phyloP scores from a whole-genome alignment of 768 basidiomycete species.

The Suillus luteus region DNA sequence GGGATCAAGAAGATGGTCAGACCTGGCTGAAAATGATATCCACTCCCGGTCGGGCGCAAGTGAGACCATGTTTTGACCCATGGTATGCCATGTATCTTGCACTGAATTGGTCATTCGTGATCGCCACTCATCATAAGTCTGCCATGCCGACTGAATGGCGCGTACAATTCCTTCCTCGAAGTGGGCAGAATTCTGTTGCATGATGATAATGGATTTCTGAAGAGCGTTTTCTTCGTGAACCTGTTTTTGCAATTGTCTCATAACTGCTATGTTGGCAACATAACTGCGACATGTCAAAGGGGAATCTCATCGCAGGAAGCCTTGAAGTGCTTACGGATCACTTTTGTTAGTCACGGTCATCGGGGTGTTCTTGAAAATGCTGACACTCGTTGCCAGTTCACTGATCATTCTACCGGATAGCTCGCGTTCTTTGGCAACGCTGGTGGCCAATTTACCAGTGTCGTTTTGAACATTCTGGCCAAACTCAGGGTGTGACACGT shows the following conservation, averaged over 20 bases:
- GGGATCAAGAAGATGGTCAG: slow-evolving; percentile 94
- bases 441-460: slow-evolving; percentile 87
- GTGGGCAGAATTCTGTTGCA: slow-evolving; percentile 95
- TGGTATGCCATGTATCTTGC: slow-evolving; percentile 71
- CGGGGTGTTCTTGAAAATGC: slow-evolving; percentile 94
- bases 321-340: slow-evolving; percentile 67
- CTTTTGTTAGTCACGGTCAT: slow-evolving; percentile 77
- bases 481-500: not conserved
- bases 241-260: slow-evolving; percentile 84
- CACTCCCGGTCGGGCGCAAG: slow-evolving; percentile 90
- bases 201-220: slow-evolving; percentile 96
- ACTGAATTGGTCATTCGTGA: slow-evolving; percentile 74
- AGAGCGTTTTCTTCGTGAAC: slow-evolving; percentile 97
- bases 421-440: slow-evolving; percentile 93
- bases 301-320: not conserved
- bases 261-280: slow-evolving; percentile 70
- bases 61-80: slow-evolving; percentile 74
- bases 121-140: slow-evolving; percentile 94
- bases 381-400: slow-evolving; percentile 84
- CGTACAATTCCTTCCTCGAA: slow-evolving; percentile 97
- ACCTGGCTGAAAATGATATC: slow-evolving; percentile 92
- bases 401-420: slow-evolving; percentile 81
- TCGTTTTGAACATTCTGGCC: slow-evolving; percentile 89
- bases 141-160: slow-evolving; percentile 95
- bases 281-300: slow-evolving; percentile 41